phyloP scores from a whole-genome alignment of 2,329 filamentous ascomycete species.

The Fusarium luffae region DNA sequence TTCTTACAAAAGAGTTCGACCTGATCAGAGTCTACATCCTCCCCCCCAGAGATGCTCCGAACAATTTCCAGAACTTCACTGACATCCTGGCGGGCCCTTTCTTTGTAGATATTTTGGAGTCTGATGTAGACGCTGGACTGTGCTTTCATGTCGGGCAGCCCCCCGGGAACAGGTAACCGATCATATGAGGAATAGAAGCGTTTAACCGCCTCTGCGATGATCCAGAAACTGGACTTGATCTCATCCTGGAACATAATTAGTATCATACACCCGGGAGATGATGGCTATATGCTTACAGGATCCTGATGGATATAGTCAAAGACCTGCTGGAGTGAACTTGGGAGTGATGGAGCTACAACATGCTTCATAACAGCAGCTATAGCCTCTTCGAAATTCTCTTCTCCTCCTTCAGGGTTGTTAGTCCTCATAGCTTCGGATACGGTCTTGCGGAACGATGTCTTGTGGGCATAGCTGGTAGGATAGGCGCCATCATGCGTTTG shows the following conservation, averaged over 20 bases:
- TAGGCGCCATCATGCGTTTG: slow-evolving; percentile 71
- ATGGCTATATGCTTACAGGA: slow-evolving; percentile 57
- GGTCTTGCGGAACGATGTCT: slow-evolving; percentile 80
- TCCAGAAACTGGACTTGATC: slow-evolving; percentile 78
- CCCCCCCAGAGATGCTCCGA: slow-evolving; percentile 61
- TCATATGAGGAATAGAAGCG: slow-evolving; percentile 79
- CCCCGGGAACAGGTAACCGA: slow-evolving; percentile 84
- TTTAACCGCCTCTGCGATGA: slow-evolving; percentile 83
- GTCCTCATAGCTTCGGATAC: slow-evolving; percentile 75
- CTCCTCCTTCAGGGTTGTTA: slow-evolving; percentile 82
- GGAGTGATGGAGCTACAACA: slow-evolving; percentile 75
- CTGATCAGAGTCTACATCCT: slow-evolving; percentile 73
- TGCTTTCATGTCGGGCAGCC: slow-evolving; percentile 97
- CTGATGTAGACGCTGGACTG: slow-evolving; percentile 89
- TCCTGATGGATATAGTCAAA: slow-evolving; percentile 72
- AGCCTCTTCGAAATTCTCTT: slow-evolving; percentile 98
- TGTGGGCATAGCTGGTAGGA: slow-evolving; percentile 84
- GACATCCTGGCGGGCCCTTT: slow-evolving; percentile 82
- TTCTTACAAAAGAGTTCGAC: slow-evolving; percentile 96
- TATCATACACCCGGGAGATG: neutral
- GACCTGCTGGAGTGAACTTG: slow-evolving; percentile 77
- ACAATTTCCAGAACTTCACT: slow-evolving; percentile 77
- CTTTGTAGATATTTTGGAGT: slow-evolving; percentile 92
- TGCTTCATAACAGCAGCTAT: slow-evolving; percentile 87
- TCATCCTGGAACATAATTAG: slow-evolving; percentile 53